Evolutionary conservation across 2,329 filamentous ascomycete species (phyloP), one percentile per base, ranked within the genome.

Genomic region (Penicillium italicum): DNA sequence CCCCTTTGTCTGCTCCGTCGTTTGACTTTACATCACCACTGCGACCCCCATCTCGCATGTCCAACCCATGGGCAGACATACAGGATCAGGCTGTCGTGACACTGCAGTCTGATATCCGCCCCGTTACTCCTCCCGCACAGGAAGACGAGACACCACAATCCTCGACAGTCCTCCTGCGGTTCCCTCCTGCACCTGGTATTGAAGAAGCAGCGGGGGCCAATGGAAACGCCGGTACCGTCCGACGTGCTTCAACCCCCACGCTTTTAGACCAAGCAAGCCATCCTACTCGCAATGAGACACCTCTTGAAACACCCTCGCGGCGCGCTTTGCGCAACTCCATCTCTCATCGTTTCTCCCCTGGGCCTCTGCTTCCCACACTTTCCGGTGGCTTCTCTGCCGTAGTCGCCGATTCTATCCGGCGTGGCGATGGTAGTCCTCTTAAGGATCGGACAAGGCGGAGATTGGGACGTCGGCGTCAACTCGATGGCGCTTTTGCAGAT

Each of bases 331-430:
- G 79, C 44, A 76, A 78, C 60, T 80, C 80, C 0, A 76, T 83
- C 18, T 77, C 77, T 3, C 65, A 72, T 22, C 79, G 77, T 3
- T 81, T 88, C 36, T 77, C 83, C 4, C 81, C 81, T 4, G 82
- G 82, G 0, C 81, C 83, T 6, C 72, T 88, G 5, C 78, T 85
- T 1, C 81, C 81, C 30, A 84, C 86, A 0, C 74, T 88, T 1
- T 85, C 81, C 2, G 81, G 79, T 1, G 81, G 81, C 0, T 75
- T 89, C 16, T 83, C 79, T 66, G 85, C 82, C 1, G 81, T 88
- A 45, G 83, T 88, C 6, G 85, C 85, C 9, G 85, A 88, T 60
- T 80, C 84, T 22, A 74, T 87, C 26, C 79, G 84, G n/a, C 80
- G 82, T 16, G 81, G 82, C 14, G 76, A 82, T 56, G 77, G 77